Conservation (phyloP, 768 basidiomycete species). For the Hemileccinum rubropunctum region DNA sequence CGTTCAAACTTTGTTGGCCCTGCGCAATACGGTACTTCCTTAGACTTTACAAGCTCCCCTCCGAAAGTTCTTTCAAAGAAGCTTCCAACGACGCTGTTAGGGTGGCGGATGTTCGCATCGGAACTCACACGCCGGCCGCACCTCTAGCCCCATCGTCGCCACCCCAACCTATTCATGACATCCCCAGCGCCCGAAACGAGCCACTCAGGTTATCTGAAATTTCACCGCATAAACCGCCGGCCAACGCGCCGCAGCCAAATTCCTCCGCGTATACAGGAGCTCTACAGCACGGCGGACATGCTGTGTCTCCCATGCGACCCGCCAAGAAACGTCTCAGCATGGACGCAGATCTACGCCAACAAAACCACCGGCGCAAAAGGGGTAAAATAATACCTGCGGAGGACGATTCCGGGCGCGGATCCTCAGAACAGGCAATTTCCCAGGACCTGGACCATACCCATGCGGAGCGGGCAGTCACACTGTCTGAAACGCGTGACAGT, state of each 20-base stretch:
- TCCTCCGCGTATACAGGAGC: constrained; percentile 9
- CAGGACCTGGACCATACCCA: neutral
- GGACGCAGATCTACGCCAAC: constrained; percentile 19
- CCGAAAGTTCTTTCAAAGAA: constrained; percentile 16
- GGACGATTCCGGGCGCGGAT: constrained; percentile 14
- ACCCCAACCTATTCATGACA: constrained; percentile 1
- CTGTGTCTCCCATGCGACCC: constrained; percentile 40
- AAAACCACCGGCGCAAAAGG: constrained; percentile 29
- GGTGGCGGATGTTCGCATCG: constrained; percentile 1
- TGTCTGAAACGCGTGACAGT: constrained; percentile 4
- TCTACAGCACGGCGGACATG: constrained; percentile 20
- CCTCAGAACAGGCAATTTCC: constrained; percentile 13
- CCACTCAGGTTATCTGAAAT: constrained; percentile 50
- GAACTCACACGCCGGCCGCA: constrained; percentile 6
- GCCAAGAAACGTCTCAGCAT: constrained; percentile 48
- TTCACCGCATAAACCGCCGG: constrained; percentile 39
- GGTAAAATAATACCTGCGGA: constrained; percentile 24
- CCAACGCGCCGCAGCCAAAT: neutral
- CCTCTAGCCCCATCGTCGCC: neutral
- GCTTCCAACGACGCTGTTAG: constrained; percentile 9
- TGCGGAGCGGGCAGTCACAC: neutral
- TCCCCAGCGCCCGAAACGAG: neutral
- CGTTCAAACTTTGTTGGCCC: constrained; percentile 20
- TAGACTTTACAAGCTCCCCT: constrained; percentile 30
- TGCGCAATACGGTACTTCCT: constrained; percentile 9